These are phyloP conservation scores for Verticillium longisporum DNA, from an alignment of 2,329 filamentous ascomycete genomes.

Conservation along the genomic window DNA sequence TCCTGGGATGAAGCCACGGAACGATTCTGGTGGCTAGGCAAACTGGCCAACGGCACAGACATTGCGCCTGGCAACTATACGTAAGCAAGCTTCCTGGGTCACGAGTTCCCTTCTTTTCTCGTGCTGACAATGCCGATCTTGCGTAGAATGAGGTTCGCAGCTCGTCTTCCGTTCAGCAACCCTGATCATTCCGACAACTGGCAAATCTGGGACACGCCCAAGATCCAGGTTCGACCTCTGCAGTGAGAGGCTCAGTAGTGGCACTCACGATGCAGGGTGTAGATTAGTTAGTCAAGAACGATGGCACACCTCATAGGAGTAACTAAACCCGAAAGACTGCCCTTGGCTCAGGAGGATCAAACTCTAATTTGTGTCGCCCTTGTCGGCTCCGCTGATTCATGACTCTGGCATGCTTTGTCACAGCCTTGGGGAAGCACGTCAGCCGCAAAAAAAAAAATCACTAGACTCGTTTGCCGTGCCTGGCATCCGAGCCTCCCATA, in stretches of 20 bases:
- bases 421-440: too few relatives aligned
- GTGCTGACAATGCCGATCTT: not conserved
- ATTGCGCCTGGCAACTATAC: constrained; percentile 17
- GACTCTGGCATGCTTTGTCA: too few relatives aligned
- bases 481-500: too few relatives aligned
- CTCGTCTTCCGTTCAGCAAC: constrained; percentile 12
- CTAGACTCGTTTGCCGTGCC: too few relatives aligned
- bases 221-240: constrained; percentile 7
- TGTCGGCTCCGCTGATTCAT: too few relatives aligned
- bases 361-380: too few relatives aligned
- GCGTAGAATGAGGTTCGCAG: constrained; percentile 11
- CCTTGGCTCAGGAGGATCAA: too few relatives aligned
- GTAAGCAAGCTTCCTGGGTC: not conserved
- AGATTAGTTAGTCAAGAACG: too few relatives aligned
- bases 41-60: constrained; percentile 17
- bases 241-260: not conserved
- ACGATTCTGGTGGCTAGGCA: constrained; percentile 19
- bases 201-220: constrained; percentile 12
- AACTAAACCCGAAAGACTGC: too few relatives aligned
- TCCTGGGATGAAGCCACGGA: constrained; percentile 6
- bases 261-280: too few relatives aligned
- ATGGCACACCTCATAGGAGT: too few relatives aligned
- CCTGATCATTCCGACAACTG: constrained; percentile 12
- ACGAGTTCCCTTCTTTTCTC: not conserved
- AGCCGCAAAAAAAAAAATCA: too few relatives aligned